Percentiles rank a stretch among this genome's conserved stretches.
phyloP scores from a whole-genome alignment of 2,329 filamentous ascomycete species.

The Penicillium sp. region DNA sequence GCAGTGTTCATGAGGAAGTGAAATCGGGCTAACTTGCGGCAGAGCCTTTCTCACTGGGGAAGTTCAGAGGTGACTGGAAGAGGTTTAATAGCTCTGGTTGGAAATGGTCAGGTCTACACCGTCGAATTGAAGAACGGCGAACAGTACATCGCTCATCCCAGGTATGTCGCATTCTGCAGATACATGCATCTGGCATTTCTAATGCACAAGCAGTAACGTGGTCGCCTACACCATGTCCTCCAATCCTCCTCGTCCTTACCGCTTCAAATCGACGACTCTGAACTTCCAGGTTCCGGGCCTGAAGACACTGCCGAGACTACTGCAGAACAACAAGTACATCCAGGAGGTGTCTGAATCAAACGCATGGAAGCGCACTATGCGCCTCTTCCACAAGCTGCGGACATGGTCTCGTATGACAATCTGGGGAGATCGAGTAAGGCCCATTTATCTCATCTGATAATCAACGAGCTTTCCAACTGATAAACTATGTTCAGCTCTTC shows the following conservation, averaged over 20 bases:
- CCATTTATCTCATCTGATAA: neutral
- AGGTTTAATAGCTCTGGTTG: slow-evolving; percentile 77
- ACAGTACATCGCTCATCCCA: slow-evolving; percentile 84
- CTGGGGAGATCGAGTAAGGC: slow-evolving; percentile 75
- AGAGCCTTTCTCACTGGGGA: slow-evolving; percentile 81
- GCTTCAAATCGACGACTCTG: slow-evolving; percentile 72
- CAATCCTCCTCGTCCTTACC: slow-evolving; percentile 73
- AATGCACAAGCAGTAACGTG: slow-evolving; percentile 59
- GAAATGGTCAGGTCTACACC: slow-evolving; percentile 85
- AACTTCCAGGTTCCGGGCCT: slow-evolving; percentile 72
- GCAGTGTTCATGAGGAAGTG: no score
- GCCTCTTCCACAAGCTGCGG: slow-evolving; percentile 63
- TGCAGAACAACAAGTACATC: slow-evolving; percentile 70
- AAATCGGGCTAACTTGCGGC: slow-evolving; percentile 36
- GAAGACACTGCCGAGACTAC: slow-evolving; percentile 54
- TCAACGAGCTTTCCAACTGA: slow-evolving; percentile 1
- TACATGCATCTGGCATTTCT: neutral
- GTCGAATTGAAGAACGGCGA: slow-evolving; percentile 76
- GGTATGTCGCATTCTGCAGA: slow-evolving; percentile 35
- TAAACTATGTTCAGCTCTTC: slow-evolving; percentile 58
- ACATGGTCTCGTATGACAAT: slow-evolving; percentile 77
- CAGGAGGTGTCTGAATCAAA: slow-evolving; percentile 65
- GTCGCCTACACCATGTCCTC: slow-evolving; percentile 80
- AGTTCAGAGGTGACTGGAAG: slow-evolving; percentile 82
- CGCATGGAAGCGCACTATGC: slow-evolving; percentile 66